Evolutionary conservation across 208 protist genomes (phyloP).

Genomic region (Trichomonas gallinae): DNA sequence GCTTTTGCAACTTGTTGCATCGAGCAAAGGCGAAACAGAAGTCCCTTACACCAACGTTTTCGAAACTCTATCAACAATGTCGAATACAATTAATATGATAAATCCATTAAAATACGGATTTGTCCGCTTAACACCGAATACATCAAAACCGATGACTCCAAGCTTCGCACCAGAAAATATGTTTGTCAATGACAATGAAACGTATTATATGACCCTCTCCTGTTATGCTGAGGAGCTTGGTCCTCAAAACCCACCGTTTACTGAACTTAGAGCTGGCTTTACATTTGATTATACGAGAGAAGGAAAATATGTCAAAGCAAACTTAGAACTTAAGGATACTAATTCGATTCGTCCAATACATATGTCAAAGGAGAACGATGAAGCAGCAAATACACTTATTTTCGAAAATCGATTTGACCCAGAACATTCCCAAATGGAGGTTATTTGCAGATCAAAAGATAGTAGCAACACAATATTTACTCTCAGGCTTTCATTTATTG

Average conservation of each 20-base stretch:
- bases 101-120: not conserved
- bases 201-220: not conserved
- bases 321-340: not conserved
- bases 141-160: not conserved
- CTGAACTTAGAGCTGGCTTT: not conserved
- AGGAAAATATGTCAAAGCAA: not conserved
- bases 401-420: not conserved
- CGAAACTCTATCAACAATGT: not conserved
- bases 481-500: not conserved
- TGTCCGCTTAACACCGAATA: not conserved
- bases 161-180: not conserved
- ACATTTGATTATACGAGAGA: not conserved
- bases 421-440: not conserved
- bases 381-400: not conserved
- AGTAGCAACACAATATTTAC: not conserved
- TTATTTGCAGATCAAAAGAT: not conserved
- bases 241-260: not conserved
- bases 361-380: not conserved
- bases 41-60: not conserved
- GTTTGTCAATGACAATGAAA: not conserved
- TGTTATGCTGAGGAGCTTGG: not conserved
- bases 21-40: not conserved
- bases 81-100: not conserved
- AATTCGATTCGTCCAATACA: not conserved
- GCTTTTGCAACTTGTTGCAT: not conserved